Evolutionary conservation across 176 grass and related monocot genomes (phyloP).

Genomic region (Triticum monococcum): DNA sequence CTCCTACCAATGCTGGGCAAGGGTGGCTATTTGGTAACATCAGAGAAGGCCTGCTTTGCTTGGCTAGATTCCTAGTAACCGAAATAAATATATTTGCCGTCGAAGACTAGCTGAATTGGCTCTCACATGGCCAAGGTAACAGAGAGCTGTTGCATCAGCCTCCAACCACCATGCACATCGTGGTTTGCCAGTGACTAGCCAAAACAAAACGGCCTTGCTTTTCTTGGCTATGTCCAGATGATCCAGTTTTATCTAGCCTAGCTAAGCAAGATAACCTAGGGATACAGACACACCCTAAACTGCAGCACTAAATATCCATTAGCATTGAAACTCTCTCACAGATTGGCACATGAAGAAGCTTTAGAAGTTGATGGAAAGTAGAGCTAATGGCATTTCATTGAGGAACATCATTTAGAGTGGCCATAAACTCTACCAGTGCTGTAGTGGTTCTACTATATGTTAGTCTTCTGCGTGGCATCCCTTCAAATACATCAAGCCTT

Average conservation of each 20-base stretch:
- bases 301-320: neutral
- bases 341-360: neutral
- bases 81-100: neutral
- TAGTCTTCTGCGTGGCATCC: neutral
- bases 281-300: neutral
- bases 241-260: neutral
- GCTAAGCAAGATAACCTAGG: neutral
- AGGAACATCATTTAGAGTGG: neutral
- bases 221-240: constrained; percentile 14
- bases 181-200: neutral
- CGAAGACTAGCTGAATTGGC: neutral
- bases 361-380: constrained; percentile 3
- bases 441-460: constrained; percentile 1
- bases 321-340: neutral
- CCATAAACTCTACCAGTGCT: neutral
- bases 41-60: neutral
- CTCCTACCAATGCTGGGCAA: neutral
- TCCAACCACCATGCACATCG: neutral
- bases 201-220: neutral
- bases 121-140: neutral
- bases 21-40: neutral
- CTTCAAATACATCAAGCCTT: neutral
- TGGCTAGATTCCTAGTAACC: neutral
- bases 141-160: neutral
- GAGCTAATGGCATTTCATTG: neutral